Conservation (phyloP, 2,329 filamentous ascomycete species). For the Trichophyton equinum region DNA sequence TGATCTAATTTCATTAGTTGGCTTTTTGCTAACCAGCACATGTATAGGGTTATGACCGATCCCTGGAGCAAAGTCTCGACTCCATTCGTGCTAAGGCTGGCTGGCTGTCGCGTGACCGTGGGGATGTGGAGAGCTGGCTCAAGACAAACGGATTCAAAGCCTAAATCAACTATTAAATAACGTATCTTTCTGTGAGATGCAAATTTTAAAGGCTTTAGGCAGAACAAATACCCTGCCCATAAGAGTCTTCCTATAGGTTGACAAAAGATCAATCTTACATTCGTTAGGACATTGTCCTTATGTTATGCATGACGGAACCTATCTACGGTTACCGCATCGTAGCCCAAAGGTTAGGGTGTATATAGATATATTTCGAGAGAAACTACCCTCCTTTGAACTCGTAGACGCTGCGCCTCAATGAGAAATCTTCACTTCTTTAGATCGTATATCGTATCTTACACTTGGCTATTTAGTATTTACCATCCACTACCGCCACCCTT, state of each 20-base stretch:
- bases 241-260: neutral
- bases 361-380: neutral
- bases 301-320: neutral
- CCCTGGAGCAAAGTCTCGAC: conserved; percentile 80
- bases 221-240: neutral
- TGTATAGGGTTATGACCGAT: conserved; percentile 60
- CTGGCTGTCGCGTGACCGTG: conserved; percentile 64
- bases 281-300: neutral
- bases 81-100: conserved; percentile 70
- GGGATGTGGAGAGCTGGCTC: conserved; percentile 64
- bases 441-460: neutral
- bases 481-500: conserved; percentile 19
- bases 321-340: neutral
- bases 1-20: neutral
- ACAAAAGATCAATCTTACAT: neutral
- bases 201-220: neutral
- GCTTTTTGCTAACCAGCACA: conserved; percentile 11
- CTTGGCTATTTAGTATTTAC: neutral
- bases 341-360: neutral
- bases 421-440: neutral
- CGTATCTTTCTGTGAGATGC: neutral
- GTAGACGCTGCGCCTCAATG: neutral
- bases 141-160: conserved; percentile 50
- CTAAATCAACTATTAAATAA: neutral
- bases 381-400: neutral